Evolutionary conservation across 345 rosid genomes (phyloP).

Genomic region (Populus davidiana): DNA sequence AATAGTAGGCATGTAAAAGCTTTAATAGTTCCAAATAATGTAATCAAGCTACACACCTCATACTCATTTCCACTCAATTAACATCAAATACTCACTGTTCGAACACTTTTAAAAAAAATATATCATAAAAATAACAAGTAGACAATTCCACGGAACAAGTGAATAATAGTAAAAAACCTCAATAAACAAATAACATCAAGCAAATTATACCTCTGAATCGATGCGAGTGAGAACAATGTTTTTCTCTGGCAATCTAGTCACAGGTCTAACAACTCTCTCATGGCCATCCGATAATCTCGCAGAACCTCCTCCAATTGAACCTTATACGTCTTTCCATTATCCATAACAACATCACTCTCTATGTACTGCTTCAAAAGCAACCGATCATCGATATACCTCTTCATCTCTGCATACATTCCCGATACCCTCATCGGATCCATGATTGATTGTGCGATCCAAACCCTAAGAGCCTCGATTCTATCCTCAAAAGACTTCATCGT

Average conservation of each 20-base stretch:
- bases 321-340: conserved; percentile 64
- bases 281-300: conserved; percentile 46
- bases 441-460: conserved; percentile 50
- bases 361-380: conserved; percentile 74
- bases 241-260: conserved; percentile 76
- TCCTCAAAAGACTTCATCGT: conserved; percentile 97
- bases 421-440: conserved; percentile 51
- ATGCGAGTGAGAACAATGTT: conserved; percentile 86
- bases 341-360: conserved; percentile 65
- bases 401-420: conserved; percentile 79
- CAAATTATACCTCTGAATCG: conserved; percentile 73
- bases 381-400: conserved; percentile 72
- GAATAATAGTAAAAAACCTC: conserved; percentile 6
- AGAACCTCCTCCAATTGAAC: conserved; percentile 84
- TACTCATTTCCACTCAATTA: neutral
- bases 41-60: neutral
- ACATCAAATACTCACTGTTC: neutral
- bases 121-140: neutral
- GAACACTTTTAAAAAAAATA: neutral
- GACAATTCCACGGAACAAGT: neutral
- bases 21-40: neutral
- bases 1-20: neutral
- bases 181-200: conserved; percentile 8
- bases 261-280: conserved; percentile 76
- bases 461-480: conserved; percentile 66